Evolutionary conservation across 1,284 basidiomycete genomes (phyloP).

Genomic region (Ustanciosporium gigantosporum): DNA sequence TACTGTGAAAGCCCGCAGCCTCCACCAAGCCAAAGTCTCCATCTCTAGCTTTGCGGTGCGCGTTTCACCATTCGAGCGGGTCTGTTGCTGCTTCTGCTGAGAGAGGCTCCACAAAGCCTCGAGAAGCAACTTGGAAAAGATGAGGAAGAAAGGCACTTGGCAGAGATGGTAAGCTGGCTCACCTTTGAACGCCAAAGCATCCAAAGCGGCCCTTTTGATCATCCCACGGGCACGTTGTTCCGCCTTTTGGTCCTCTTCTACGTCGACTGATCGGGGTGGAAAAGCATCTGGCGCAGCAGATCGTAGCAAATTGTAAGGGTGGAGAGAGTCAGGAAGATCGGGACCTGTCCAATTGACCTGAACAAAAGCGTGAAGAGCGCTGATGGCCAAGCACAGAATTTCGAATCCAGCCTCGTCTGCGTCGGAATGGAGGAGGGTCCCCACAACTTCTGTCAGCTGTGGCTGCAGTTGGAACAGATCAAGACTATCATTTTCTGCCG

Average conservation of each 20-base stretch:
- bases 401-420: slow-evolving; percentile 9
- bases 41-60: slow-evolving; percentile 1
- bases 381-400: slow-evolving; percentile 71
- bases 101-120: slow-evolving; percentile 59
- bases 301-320: slow-evolving; percentile 59
- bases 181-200: slow-evolving; percentile 79
- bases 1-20: slow-evolving; percentile 72
- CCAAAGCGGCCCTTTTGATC: slow-evolving; percentile 71
- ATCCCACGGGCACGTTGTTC: slow-evolving; percentile 14
- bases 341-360: slow-evolving; percentile 98
- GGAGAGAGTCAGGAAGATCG: slow-evolving; percentile 66
- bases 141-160: slow-evolving; percentile 72
- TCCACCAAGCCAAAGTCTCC: slow-evolving; percentile 68
- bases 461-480: slow-evolving; percentile 15
- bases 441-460: slow-evolving; percentile 2
- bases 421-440: neutral
- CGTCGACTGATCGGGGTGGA: slow-evolving; percentile 66
- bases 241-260: slow-evolving; percentile 55
- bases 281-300: slow-evolving; percentile 59
- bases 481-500: slow-evolving; percentile 3
- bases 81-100: neutral
- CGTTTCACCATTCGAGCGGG: neutral
- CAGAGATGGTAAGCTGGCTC: slow-evolving; percentile 96
- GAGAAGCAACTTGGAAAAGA: slow-evolving; percentile 76
- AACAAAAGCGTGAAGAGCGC: slow-evolving; percentile 83